Conservation (phyloP, 805 yeast genomes). For the Ascoidea rubescens region DNA sequence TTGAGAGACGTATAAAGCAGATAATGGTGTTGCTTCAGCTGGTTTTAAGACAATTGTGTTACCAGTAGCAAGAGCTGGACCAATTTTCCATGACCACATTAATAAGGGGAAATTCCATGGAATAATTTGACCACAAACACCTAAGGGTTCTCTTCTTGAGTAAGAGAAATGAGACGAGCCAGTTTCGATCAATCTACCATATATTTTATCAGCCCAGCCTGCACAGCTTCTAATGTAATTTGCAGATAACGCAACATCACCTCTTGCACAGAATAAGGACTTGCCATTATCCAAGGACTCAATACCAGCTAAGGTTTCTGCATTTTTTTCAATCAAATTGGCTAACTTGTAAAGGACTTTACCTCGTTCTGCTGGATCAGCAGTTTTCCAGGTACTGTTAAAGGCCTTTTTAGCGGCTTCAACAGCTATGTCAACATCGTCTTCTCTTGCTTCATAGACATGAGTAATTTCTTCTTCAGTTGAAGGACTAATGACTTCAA, state of each 20-base stretch:
- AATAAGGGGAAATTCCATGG: constrained; percentile 66
- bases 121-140: constrained; percentile 58
- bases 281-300: constrained; percentile 43
- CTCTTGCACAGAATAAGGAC: constrained; percentile 31
- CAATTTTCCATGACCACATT: constrained; percentile 57
- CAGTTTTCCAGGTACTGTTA: constrained; percentile 30
- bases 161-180: constrained; percentile 37
- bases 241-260: constrained; percentile 33
- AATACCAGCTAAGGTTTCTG: constrained; percentile 33
- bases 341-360: constrained; percentile 29
- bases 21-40: constrained; percentile 53
- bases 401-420: constrained; percentile 61
- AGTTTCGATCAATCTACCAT: constrained; percentile 33
- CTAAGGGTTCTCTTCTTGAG: constrained; percentile 50
- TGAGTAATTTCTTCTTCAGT: constrained; percentile 46
- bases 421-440: constrained; percentile 36
- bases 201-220: constrained; percentile 39
- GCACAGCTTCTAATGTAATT: constrained; percentile 36
- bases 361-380: constrained; percentile 31
- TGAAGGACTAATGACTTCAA: constrained; percentile 41
- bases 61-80: constrained; percentile 57
- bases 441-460: constrained; percentile 35
- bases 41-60: constrained; percentile 50
- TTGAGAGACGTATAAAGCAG: constrained; percentile 42
- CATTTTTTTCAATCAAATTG: constrained; percentile 32